Evolutionary conservation across 768 basidiomycete species (phyloP), one percentile per base, ranked within the genome.

Genomic region (Leccinum rimulosum): DNA sequence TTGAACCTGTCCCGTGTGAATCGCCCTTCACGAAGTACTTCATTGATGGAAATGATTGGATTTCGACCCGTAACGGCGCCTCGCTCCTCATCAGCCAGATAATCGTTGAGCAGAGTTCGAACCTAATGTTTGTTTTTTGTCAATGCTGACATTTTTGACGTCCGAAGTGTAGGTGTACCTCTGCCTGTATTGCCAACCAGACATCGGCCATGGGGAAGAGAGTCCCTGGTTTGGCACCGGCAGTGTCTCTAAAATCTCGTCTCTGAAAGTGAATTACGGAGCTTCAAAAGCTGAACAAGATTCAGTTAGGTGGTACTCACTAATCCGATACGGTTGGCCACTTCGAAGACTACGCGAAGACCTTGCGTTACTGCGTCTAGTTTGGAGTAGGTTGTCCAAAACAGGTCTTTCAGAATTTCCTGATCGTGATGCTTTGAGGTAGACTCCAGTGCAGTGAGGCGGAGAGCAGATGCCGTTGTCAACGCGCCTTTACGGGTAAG

Each of bases 321-420:
- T 61, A 90, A 89, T 64, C 91, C 91, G 54, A 99, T 95, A 56
- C 95, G 84, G 64, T 88, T 89, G 1, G 92, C 82, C 6, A 98
- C 89, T 71, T 99, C 97, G 61, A 88, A 94, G 3, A 95, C 83
- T 4, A 97, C 88, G 54, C 95, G 80, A 61, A 97, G 77, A 10
- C 95, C 93, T 71, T 99, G 95, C 14, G 89, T 82, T 19, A 98
- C 91, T 31, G 97, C 97, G 68, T 95, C 89, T 50, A 99, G 68
- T 73, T 99, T 98, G 15, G 94, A 97, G 71, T 93, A 99, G 15
- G 96, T 70, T 2, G 96, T 97, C 96, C 96, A 98, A 73, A 98
- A 98, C 36, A 99, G 80, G 72, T 98, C 97, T 60, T 79, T 82
- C 55, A 99, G 72, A 14, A 90, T 89, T 68, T 96, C 94, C 60